Evolutionary conservation across 345 rosid genomes (phyloP).

Genomic region (Zanthoxylum bungeanum): DNA sequence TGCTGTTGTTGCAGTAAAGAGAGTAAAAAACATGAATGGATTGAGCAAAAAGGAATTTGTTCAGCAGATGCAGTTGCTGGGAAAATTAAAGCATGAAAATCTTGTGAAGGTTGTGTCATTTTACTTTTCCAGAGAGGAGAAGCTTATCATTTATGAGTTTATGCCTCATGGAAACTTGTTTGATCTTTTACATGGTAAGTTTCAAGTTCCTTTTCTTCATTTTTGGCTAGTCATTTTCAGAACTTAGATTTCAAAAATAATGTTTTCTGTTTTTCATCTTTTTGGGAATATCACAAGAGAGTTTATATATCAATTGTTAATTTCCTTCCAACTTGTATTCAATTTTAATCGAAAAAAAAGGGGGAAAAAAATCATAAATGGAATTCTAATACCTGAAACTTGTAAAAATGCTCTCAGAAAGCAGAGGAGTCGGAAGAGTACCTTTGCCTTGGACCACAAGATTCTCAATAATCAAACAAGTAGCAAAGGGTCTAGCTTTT

Average conservation of each 20-base stretch:
- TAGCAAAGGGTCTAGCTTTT: conserved; percentile 35
- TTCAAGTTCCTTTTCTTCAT: neutral
- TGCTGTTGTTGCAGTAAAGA: conserved; percentile 39
- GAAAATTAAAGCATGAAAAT: conserved; percentile 49
- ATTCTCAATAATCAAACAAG: conserved; percentile 41
- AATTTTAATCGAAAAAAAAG: neutral
- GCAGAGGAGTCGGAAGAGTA: conserved; percentile 40
- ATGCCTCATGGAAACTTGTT: conserved; percentile 41
- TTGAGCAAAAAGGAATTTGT: conserved; percentile 43
- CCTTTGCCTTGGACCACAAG: conserved; percentile 42
- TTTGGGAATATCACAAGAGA: too few species aligned
- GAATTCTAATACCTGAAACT: neutral
- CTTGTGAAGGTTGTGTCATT: conserved; percentile 41
- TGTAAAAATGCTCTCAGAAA: conserved; percentile 24
- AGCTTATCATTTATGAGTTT: conserved; percentile 48
- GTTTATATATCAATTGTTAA: too few species aligned
- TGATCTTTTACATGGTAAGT: conserved; percentile 54
- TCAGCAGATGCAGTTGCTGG: conserved; percentile 51
- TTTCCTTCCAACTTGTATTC: neutral
- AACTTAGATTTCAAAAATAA: too few species aligned
- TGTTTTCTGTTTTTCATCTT: too few species aligned
- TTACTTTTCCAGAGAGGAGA: conserved; percentile 50
- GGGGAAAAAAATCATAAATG: neutral
- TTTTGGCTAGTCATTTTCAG: too few species aligned
- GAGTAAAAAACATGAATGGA: conserved; percentile 30